Base-by-base conservation (phyloP, 2,329 filamentous ascomycete species). In the Madurella mycetomatis region DNA sequence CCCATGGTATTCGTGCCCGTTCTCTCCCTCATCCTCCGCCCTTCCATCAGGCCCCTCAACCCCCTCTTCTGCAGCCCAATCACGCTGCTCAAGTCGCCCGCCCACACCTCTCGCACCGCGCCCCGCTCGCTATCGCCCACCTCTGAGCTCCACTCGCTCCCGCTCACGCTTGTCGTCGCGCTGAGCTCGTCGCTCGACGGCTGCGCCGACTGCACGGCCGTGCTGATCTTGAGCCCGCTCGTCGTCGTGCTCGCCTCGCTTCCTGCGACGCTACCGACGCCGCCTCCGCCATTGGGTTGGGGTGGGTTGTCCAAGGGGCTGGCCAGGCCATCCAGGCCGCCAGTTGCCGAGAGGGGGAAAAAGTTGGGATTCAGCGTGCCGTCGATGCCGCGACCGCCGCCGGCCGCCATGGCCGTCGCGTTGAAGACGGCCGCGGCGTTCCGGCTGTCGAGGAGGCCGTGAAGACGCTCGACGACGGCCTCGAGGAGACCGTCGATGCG, bases 341-440 rank as follows among this genome's bases (percentile, higher is more conserved):
- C 46, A 5, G 46, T 17, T 66, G 70, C 60, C 59, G 74, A 73
- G 7, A 77, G 72, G 5, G 82, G 76, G 63, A 81, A 84, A 67
- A 79, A 84, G 64, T 85, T 84, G 54, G 83, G 84, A 63, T 84
- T 84, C 31, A 84, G 71, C 1, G 75, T 77, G 39, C 79, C 89
- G 50, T 87, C 85, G 30, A 92, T 89, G 46, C 89, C 88, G 46
- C 91, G 84, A 0, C 94, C 94, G 25, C 94, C 92, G 11, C 94
- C 94, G 1, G 94, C 94, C 0, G 92, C 94, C 94, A 97, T 97
- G 50, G 94, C 94, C 0, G 92, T 94, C 0, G 94, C 94, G 62
- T 99, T 99, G 77, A 99, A 99, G 0, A 99, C 92, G 5, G 94
- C 94, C 0, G 94, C 94, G 0, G 94, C 92, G 62, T 97, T 99